phyloP scores from a whole-genome alignment of 352 stramenopile species.

The Globisporangium iwayamae region DNA sequence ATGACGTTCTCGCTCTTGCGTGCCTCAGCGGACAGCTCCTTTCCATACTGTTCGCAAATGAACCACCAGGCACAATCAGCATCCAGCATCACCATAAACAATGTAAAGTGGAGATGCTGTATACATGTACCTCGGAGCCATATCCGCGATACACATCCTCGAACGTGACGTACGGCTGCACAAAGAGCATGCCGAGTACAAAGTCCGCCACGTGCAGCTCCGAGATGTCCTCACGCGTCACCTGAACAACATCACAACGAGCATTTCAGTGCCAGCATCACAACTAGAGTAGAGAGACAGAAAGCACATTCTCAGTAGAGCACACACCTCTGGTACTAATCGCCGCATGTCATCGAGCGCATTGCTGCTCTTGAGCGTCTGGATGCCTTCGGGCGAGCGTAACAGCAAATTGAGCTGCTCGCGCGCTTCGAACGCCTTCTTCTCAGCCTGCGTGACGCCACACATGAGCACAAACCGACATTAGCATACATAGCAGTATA shows the following conservation, averaged over 20 bases:
- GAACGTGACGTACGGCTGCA: constrained; percentile 66
- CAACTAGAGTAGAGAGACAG: neutral
- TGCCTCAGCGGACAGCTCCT: constrained; percentile 77
- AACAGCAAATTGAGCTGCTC: constrained; percentile 51
- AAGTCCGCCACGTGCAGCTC: constrained; percentile 79
- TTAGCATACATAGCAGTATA: neutral
- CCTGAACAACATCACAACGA: constrained; percentile 20
- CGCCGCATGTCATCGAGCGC: constrained; percentile 57
- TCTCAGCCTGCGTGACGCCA: constrained; percentile 37
- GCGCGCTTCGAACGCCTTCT: constrained; percentile 41
- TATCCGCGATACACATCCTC: constrained; percentile 61
- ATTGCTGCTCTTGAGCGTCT: constrained; percentile 48
- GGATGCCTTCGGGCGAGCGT: constrained; percentile 47
- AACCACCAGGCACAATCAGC: neutral
- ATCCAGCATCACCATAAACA: no score
- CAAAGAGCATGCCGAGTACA: constrained; percentile 75
- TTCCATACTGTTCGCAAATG: constrained; percentile 53
- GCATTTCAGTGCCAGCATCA: neutral
- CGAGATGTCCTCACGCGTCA: constrained; percentile 60
- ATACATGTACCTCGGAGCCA: constrained; percentile 44
- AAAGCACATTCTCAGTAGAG: neutral
- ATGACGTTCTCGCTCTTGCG: constrained; percentile 74
- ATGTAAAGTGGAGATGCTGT: neutral
- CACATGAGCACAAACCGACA: neutral
- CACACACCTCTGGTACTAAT: constrained; percentile 55